Percentiles rank a stretch among this genome's conserved stretches.
These are phyloP conservation scores for Amanita rimosa DNA, from an alignment of 768 basidiomycete species.

Conservation along the genomic window DNA sequence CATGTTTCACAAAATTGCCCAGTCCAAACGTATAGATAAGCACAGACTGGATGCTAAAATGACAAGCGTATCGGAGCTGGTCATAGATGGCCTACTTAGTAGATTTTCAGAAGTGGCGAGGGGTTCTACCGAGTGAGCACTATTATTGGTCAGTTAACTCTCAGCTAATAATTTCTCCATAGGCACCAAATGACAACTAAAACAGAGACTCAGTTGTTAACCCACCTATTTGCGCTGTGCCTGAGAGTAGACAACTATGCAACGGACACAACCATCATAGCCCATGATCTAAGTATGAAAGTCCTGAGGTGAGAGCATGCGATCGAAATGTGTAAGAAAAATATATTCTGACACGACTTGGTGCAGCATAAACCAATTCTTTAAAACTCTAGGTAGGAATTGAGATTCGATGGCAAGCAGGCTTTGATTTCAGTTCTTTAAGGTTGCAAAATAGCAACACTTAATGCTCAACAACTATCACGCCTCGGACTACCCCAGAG, in stretches of 20 bases:
- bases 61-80: conserved; percentile 41
- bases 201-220: conserved; percentile 60
- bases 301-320: conserved; percentile 43
- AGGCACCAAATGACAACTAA: conserved; percentile 43
- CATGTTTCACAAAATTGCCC: conserved; percentile 42
- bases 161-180: neutral
- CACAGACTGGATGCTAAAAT: conserved; percentile 47
- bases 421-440: conserved; percentile 3
- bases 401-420: neutral
- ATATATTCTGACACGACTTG: conserved; percentile 2
- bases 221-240: conserved; percentile 74
- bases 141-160: neutral
- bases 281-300: conserved; percentile 63
- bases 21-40: conserved; percentile 30
- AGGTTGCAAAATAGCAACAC: conserved; percentile 65
- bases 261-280: conserved; percentile 54
- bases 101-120: conserved; percentile 73
- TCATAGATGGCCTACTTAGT: conserved; percentile 65
- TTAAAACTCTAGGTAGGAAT: conserved; percentile 58
- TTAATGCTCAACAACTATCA: conserved; percentile 53
- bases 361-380: conserved; percentile 46
- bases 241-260: conserved; percentile 72
- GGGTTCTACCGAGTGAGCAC: conserved; percentile 50
- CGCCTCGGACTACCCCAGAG: conserved; percentile 56
- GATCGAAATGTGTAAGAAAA: neutral